These are phyloP conservation scores for Penicillium cataractarum DNA, from an alignment of 495 filamentous ascomycete species.

Conservation along the genomic window DNA sequence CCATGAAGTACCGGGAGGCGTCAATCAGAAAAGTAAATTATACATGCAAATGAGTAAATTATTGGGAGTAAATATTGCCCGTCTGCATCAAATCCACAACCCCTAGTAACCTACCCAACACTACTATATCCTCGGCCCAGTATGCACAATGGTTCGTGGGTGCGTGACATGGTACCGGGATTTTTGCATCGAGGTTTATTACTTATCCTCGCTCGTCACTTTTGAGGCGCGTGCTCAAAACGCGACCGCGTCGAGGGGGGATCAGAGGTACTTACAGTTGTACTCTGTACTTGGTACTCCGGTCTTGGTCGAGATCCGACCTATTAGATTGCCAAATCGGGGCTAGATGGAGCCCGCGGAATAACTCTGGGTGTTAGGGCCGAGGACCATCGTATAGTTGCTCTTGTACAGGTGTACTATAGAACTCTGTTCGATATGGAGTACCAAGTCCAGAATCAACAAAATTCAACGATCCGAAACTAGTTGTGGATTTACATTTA, in stretches of 20 bases:
- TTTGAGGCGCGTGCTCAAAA: conserved; percentile 19
- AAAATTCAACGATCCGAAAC: too few relatives aligned
- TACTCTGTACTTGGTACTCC: too few relatives aligned
- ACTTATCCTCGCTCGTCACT: not conserved
- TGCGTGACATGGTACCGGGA: conserved; percentile 30
- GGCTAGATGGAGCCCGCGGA: conserved; percentile 2
- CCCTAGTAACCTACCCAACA: not conserved
- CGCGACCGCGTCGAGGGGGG: conserved; percentile 9
- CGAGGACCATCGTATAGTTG: too few relatives aligned
- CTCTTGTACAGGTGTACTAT: not conserved
- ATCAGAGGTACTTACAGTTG: too few relatives aligned
- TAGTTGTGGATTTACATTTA: not conserved
- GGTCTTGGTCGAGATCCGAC: conserved; percentile 6
- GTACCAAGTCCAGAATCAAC: too few relatives aligned
- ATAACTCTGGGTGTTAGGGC: not conserved
- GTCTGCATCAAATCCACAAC: not conserved
- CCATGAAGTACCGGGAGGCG: not conserved
- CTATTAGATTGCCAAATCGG: conserved; percentile 18
- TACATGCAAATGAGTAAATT: not conserved
- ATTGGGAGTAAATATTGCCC: not conserved
- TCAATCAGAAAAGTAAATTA: not conserved
- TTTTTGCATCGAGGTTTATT: conserved; percentile 1
- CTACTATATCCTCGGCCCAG: not conserved
- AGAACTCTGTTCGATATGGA: not conserved
- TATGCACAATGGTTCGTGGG: conserved; percentile 4